Base-by-base conservation (phyloP, 805 yeast genomes). In the Alloascoidea hylecoeti region DNA sequence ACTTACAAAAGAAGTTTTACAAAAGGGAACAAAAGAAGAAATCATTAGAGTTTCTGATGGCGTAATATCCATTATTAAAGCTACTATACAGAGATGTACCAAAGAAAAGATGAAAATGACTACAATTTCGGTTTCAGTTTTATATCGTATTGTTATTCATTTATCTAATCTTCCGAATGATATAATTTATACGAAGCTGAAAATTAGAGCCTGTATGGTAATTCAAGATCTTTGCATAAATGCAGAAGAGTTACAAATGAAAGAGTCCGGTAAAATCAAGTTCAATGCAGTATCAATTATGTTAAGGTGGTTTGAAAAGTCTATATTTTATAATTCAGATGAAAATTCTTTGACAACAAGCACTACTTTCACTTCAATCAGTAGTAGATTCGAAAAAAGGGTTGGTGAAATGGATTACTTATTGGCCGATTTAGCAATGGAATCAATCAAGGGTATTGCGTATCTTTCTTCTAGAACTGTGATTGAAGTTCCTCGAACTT, bases 21-120 rank as follows among this genome's bases (percentile, higher is more conserved):
- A 42, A 4, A 42, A 53, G 6, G 47, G 49, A 38, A 43, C 55
- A 17, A 41, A 53, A 0, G 38, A 39, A 5, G 28, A 42, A 3
- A 47, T 55, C 15, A 42, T 52, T 2, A 47, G 47, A 3, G 47
- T 48, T 13, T 57, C 58, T 13, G 49, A 57, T 35, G 49, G 53
- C 4, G 49, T 70, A 36, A 50, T 70, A 9, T 80, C 73, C 41
- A 77, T 74, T 43, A 54, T 66, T 2, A 58, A 68, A 4, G 56
- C 66, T 3, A 60, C 75, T 4, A 37, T 71, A 32, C 63, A 75
- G 41, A 52, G 60, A 3, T 53, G 62, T 3, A 41, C 61, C 18
- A 50, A 45, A 33, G 45, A 56, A 13, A 63, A 57, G 17, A 54
- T 57, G 15, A 6, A 32, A 9, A 4, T 33, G 17, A 30, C 35